A percentile compares a stretch with the other conserved stretches of the same genome.
These are phyloP conservation scores for Cyclotella sp. DNA, from an alignment of 108 stramenopile species.

Conservation along the genomic window DNA sequence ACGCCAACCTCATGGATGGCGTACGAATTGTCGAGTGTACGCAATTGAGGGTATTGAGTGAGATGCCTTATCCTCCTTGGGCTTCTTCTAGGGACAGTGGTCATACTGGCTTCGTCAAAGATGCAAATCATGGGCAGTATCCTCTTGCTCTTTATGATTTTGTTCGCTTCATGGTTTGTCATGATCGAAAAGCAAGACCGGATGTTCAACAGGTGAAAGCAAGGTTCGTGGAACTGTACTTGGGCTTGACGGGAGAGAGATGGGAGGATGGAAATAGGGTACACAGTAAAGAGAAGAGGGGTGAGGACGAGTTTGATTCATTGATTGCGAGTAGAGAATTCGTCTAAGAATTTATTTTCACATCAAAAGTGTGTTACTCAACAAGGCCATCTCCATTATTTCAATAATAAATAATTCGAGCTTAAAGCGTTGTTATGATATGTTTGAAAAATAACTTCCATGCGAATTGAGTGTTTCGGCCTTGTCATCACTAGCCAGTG, in stretches of 20 bases:
- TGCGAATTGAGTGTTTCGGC: not conserved
- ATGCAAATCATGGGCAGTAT: constrained; percentile 30
- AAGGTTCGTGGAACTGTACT: constrained; percentile 38
- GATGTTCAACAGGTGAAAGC: constrained; percentile 28
- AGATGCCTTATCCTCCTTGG: constrained; percentile 39
- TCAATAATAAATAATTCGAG: not conserved
- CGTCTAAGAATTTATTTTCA: not conserved
- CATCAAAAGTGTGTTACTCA: too few relatives aligned
- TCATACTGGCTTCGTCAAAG: not conserved
- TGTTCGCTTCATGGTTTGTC: constrained; percentile 42
- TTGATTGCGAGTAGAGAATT: constrained; percentile 18
- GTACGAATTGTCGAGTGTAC: constrained; percentile 76
- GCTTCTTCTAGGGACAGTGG: not conserved
- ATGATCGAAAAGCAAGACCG: constrained; percentile 41
- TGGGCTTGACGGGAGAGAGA: constrained; percentile 25
- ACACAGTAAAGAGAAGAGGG: not conserved
- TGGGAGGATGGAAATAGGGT: constrained; percentile 14
- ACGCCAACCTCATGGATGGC: not conserved
- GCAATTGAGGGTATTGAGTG: constrained; percentile 64
- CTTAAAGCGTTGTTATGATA: not conserved
- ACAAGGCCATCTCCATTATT: too few relatives aligned
- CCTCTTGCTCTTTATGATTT: constrained; percentile 39
- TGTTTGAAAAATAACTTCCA: not conserved
- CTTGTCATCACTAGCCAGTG: not conserved
- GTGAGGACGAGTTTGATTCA: constrained; percentile 23